A percentile compares a stretch with the other conserved stretches of the same genome.
These are phyloP conservation scores for Alternaria sp. DNA, from an alignment of 2,329 filamentous ascomycete species.

Conservation along the genomic window DNA sequence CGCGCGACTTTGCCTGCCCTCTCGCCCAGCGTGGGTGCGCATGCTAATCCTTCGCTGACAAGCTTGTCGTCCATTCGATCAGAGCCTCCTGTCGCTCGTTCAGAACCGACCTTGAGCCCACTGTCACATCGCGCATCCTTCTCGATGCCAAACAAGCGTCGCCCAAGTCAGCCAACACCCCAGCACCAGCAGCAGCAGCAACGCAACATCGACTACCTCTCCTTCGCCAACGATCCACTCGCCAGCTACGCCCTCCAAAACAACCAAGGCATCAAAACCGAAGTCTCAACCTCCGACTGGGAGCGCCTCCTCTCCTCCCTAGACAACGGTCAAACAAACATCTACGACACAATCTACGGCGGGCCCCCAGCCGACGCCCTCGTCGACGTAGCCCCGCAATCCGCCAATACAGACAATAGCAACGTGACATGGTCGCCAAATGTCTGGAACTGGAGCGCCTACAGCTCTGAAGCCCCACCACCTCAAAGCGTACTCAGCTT, in stretches of 20 bases:
- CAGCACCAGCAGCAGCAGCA: conserved; percentile 32
- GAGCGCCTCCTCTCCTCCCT: conserved; percentile 80
- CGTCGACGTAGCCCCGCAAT: conserved; percentile 39
- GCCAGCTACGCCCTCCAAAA: conserved; percentile 34
- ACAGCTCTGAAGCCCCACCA: conserved; percentile 34
- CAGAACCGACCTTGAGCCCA: conserved; percentile 56
- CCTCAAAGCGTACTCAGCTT: conserved; percentile 65
- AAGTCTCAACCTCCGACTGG: conserved; percentile 75
- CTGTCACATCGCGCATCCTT: conserved; percentile 44
- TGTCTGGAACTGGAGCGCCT: conserved; percentile 43
- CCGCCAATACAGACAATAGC: conserved; percentile 34
- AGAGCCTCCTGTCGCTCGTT: conserved; percentile 53
- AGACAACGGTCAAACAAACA: conserved; percentile 79
- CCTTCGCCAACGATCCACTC: conserved; percentile 51
- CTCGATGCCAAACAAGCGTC: conserved; percentile 45
- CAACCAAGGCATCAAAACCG: conserved; percentile 48
- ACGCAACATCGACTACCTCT: conserved; percentile 57
- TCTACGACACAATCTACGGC: conserved; percentile 84
- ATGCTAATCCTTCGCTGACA: conserved; percentile 56
- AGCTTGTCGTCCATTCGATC: conserved; percentile 57
- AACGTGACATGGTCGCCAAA: conserved; percentile 46
- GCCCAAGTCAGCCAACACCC: conserved; percentile 30
- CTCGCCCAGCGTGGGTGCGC: conserved; percentile 51
- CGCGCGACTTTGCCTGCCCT: conserved; percentile 53
- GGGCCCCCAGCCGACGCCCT: conserved; percentile 59